Base-by-base conservation (phyloP, 495 filamentous ascomycete species). In the Daldinia concentrica region DNA sequence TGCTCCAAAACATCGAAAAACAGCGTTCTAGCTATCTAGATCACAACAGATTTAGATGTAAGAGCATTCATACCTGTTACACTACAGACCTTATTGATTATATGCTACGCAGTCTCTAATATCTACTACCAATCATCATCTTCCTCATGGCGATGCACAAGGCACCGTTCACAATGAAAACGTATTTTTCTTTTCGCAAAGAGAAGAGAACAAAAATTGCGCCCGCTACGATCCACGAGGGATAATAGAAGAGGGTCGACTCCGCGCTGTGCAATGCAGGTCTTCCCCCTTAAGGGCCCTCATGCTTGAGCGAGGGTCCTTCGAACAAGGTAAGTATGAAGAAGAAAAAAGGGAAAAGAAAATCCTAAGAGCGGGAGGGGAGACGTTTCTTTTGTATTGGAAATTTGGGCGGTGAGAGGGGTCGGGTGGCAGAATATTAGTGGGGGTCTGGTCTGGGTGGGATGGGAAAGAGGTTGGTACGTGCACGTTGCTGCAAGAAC, bases 251-350 rank as follows among this genome's bases (percentile, higher is more conserved):
- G 79, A 78, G 84, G 80, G 84, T 85, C 82, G 86, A 82, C 88
- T 79, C 89, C 89, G 84, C 89, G 89, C 71, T 91, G 90, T 92
- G 90, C 88, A 90, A 92, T 92, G 89, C 86, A 91, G 89, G 88
- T 82, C 86, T 89, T 83, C 83, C 84, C 80, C 78, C 80, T 82
- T 89, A 84, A 83, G 82, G 79, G 76, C 79, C 84, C 79, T 83
- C 79, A 81, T 85, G 86, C 81, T 79, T 90, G 89, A 90, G 82
- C 89, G 69, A 81, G 83, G 79, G 83, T 77, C 79, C 81, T 84
- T 82, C 82, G 86, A 85, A 86, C 85, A 90, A 90, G 88, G 89
- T 90, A 91, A 90, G 87, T 89, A 90, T 90, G 87, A 88, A 86
- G 85, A 89, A 85, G 79, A 81, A 77, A 77, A 84, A 82, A 61